Percentiles rank a stretch among this genome's conserved stretches.
Conservation (phyloP, 257 asterid species). For the Petunia axillaris region DNA sequence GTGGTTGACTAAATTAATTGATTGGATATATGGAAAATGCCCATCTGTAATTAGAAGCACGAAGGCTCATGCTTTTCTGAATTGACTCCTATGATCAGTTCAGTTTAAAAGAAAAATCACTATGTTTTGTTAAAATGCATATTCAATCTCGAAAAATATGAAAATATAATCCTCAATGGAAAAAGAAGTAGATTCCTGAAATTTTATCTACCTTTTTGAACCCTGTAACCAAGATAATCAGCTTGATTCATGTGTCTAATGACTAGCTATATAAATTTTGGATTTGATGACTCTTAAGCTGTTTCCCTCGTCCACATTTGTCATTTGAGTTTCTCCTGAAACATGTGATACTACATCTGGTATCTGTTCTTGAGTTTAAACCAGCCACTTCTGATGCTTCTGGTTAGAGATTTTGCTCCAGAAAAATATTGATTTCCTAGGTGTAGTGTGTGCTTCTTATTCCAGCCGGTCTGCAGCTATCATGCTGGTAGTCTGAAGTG, state of each 20-base stretch:
- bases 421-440: not conserved
- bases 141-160: not conserved
- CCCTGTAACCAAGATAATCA: not conserved
- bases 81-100: not conserved
- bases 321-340: not conserved
- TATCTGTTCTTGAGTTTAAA: constrained; percentile 14
- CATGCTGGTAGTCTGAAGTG: constrained; percentile 5
- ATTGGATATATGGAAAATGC: not conserved
- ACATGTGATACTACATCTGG: not conserved
- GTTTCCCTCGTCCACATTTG: constrained; percentile 6
- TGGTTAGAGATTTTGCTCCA: not conserved
- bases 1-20: not conserved
- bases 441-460: not conserved
- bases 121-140: not conserved
- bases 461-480: not conserved
- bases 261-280: constrained; percentile 10
- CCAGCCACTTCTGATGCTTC: not conserved
- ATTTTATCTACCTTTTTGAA: not conserved
- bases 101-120: not conserved
- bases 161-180: not conserved
- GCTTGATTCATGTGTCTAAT: not conserved
- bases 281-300: not conserved
- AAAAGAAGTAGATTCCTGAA: not conserved
- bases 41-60: not conserved
- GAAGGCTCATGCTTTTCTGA: constrained; percentile 1